phyloP scores from a whole-genome alignment of 2,329 filamentous ascomycete genomes.

The Cadophora gregata region DNA sequence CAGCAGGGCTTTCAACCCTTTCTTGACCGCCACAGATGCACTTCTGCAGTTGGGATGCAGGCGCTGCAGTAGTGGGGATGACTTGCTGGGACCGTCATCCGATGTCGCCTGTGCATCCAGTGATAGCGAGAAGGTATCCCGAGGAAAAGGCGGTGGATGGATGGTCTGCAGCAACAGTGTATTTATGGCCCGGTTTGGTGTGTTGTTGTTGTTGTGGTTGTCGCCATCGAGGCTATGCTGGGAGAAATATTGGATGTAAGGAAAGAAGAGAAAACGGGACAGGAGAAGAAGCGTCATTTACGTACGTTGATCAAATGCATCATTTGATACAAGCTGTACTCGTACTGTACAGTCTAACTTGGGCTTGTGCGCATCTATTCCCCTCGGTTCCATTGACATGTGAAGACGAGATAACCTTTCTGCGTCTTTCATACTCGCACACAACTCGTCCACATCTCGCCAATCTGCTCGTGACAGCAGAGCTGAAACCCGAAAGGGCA shows the following conservation, averaged over 20 bases:
- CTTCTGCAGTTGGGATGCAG: constrained; percentile 17
- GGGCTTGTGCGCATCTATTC: not conserved
- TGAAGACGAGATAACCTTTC: not conserved
- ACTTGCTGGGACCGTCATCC: constrained; percentile 18
- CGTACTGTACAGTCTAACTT: not conserved
- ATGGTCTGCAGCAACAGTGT: not conserved
- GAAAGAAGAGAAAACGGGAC: not conserved
- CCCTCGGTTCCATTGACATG: constrained; percentile 5
- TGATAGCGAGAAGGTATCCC: constrained; percentile 1
- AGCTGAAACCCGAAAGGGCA: not conserved
- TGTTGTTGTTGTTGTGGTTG: not conserved
- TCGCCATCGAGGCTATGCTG: constrained; percentile 10
- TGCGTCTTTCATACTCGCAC: no score
- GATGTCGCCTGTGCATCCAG: constrained; percentile 12
- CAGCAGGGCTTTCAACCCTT: not conserved
- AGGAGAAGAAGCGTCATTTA: not conserved
- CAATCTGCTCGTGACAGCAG: constrained; percentile 10
- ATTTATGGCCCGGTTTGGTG: not conserved
- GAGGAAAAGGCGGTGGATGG: constrained; percentile 13
- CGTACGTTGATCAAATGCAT: not conserved
- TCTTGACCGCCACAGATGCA: constrained; percentile 22
- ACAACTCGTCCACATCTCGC: constrained; percentile 2
- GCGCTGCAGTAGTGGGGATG: constrained; percentile 20
- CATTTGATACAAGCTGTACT: constrained; percentile 8
- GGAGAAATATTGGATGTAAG: not conserved